A percentile compares a stretch with the other conserved stretches of the same genome.
Evolutionary conservation across 208 protist species (phyloP).

Genomic region (Histomonas meleagridis): DNA sequence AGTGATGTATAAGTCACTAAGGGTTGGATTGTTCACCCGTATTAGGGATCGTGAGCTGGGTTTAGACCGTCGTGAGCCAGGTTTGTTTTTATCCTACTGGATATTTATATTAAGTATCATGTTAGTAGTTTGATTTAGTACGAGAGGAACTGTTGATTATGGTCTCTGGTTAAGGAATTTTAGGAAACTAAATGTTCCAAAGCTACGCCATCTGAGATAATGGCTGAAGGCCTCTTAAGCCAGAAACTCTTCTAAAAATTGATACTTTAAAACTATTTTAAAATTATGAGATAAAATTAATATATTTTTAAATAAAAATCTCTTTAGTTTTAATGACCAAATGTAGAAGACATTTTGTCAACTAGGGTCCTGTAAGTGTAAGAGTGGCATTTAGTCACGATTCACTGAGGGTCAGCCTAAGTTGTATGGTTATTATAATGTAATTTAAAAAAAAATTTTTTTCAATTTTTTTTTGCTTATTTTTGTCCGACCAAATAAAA

Average conservation of each 20-base stretch:
- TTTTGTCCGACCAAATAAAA: too few relatives aligned
- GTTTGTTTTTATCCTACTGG: constrained; percentile 67
- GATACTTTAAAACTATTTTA: constrained; percentile 22
- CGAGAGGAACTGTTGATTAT: constrained; percentile 60
- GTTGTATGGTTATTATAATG: constrained; percentile 38
- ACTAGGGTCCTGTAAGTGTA: constrained; percentile 46
- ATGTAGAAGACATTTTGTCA: constrained; percentile 47
- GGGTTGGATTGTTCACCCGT: constrained; percentile 49
- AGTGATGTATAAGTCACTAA: constrained; percentile 60
- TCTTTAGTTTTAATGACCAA: neutral
- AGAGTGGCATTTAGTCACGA: constrained; percentile 47
- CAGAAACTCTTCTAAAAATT: constrained; percentile 55
- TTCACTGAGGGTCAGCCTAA: constrained; percentile 41
- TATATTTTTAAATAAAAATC: neutral
- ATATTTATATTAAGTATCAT: constrained; percentile 42
- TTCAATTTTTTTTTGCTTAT: too few relatives aligned
- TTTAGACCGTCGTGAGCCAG: constrained; percentile 69
- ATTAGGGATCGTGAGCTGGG: constrained; percentile 66
- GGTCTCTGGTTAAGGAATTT: constrained; percentile 59
- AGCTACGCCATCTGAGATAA: constrained; percentile 56
- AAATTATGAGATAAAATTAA: neutral
- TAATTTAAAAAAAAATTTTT: too few relatives aligned
- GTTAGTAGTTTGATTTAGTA: constrained; percentile 61
- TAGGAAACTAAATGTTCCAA: constrained; percentile 49
- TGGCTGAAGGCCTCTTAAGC: constrained; percentile 60